Conservation (phyloP, 176 grass and related monocot genomes). For the Stipa capillata region DNA sequence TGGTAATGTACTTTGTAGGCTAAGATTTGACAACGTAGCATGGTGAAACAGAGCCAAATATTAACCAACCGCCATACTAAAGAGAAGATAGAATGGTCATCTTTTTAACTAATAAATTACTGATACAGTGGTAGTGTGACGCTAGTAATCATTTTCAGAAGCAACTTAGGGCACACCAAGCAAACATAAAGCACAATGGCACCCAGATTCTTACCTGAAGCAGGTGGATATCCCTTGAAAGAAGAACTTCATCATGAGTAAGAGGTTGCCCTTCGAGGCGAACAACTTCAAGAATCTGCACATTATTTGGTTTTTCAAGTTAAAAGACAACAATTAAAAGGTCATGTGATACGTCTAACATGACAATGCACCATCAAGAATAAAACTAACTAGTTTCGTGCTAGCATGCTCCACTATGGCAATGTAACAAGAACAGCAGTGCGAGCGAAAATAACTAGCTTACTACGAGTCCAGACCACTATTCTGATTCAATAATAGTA, state of each 20-base stretch:
- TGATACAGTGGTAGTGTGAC: background rate
- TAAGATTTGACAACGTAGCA: background rate
- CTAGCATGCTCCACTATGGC: background rate
- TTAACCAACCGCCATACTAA: background rate
- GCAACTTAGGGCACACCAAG: background rate
- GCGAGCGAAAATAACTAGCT: background rate
- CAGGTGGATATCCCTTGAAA: slow-evolving; percentile 79
- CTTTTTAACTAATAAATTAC: background rate
- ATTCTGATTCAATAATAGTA: background rate
- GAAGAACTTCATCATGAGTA: slow-evolving; percentile 61
- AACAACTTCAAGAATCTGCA: slow-evolving; percentile 92
- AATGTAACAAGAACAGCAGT: background rate
- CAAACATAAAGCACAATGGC: background rate
- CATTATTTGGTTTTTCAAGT: background rate
- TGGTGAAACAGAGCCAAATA: background rate
- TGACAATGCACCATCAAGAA: background rate
- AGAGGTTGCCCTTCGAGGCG: slow-evolving; percentile 75
- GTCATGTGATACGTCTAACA: background rate
- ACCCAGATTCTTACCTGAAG: slow-evolving; percentile 51
- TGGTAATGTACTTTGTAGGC: background rate
- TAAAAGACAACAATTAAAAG: background rate
- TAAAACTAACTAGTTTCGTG: background rate
- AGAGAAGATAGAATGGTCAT: background rate
- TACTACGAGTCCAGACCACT: background rate
- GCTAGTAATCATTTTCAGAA: background rate